Percentiles rank a stretch among this genome's conserved stretches.
phyloP scores from a whole-genome alignment of 1,139 yeast species.

The Lodderomyces oxycetoniae region DNA sequence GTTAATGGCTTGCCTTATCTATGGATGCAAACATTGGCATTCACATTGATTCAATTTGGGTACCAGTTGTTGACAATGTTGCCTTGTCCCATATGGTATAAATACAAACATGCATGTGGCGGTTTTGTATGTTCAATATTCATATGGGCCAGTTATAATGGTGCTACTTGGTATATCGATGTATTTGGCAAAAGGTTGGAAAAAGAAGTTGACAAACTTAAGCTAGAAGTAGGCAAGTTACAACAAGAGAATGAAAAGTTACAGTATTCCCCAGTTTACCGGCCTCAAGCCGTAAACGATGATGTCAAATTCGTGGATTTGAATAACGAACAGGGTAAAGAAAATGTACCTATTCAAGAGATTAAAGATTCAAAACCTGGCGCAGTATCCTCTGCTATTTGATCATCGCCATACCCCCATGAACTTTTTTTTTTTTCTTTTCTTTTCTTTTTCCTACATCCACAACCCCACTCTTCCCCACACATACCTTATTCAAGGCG shows the following conservation, averaged over 20 bases:
- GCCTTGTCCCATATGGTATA: slow-evolving; percentile 83
- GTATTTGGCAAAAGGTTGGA: slow-evolving; percentile 84
- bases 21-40: slow-evolving; percentile 76
- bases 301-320: slow-evolving; percentile 4
- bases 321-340: slow-evolving; percentile 5
- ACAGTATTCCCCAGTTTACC: slow-evolving; percentile 17
- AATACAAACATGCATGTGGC: slow-evolving; percentile 62
- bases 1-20: slow-evolving; percentile 82
- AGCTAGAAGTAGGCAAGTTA: slow-evolving; percentile 58
- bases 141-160: slow-evolving; percentile 78
- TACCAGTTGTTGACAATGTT: slow-evolving; percentile 89
- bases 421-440: neutral
- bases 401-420: no score
- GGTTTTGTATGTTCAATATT: slow-evolving; percentile 68
- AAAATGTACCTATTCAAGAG: no score
- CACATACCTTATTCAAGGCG: no score
- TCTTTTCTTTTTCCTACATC: neutral
- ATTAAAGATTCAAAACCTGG: no score
- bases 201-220: slow-evolving; percentile 71
- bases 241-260: slow-evolving; percentile 50
- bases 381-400: no score
- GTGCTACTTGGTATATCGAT: slow-evolving; percentile 92
- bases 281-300: slow-evolving; percentile 12
- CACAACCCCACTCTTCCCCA: no score
- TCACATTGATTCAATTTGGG: slow-evolving; percentile 78